Conservation (phyloP, 1,139 yeast species). For the Pneumocystis sp. region DNA sequence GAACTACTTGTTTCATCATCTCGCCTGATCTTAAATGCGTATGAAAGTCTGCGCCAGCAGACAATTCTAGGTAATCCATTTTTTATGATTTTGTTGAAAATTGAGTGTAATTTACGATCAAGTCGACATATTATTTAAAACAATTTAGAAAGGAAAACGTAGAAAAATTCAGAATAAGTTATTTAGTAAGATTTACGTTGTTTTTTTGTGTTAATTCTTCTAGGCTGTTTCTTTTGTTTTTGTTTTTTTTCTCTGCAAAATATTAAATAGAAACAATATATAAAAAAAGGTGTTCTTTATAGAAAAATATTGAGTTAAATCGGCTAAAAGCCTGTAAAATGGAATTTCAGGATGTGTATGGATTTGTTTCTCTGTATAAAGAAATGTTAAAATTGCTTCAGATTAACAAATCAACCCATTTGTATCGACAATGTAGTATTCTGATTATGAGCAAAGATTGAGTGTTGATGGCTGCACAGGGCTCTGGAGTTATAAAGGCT, state of each 20-base stretch:
- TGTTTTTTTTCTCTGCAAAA: neutral
- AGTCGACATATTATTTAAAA: neutral
- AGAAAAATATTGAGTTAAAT: neutral
- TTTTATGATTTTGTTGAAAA: neutral
- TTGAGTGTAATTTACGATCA: neutral
- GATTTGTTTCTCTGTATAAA: neutral
- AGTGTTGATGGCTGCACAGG: slow-evolving; percentile 24
- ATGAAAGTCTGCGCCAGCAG: slow-evolving; percentile 76
- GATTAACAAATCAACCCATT: slow-evolving; percentile 5
- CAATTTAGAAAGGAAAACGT: neutral
- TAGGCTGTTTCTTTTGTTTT: neutral
- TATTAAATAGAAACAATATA: too few relatives aligned
- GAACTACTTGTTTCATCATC: slow-evolving; percentile 84
- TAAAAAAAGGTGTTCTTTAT: too few relatives aligned
- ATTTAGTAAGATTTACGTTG: neutral
- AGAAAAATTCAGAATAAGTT: neutral
- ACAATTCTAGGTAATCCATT: slow-evolving; percentile 3
- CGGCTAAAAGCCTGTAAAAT: neutral
- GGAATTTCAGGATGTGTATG: neutral
- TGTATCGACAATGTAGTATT: slow-evolving; percentile 6
- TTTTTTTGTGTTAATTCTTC: too few relatives aligned
- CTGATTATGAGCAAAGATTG: too few relatives aligned
- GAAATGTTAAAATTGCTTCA: neutral
- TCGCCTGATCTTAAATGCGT: slow-evolving; percentile 88
- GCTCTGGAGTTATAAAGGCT: slow-evolving; percentile 76